A percentile compares a stretch with the other conserved stretches of the same genome.
Evolutionary conservation across 495 filamentous ascomycete genomes (phyloP).

Genomic region (Xylaria cubensis): DNA sequence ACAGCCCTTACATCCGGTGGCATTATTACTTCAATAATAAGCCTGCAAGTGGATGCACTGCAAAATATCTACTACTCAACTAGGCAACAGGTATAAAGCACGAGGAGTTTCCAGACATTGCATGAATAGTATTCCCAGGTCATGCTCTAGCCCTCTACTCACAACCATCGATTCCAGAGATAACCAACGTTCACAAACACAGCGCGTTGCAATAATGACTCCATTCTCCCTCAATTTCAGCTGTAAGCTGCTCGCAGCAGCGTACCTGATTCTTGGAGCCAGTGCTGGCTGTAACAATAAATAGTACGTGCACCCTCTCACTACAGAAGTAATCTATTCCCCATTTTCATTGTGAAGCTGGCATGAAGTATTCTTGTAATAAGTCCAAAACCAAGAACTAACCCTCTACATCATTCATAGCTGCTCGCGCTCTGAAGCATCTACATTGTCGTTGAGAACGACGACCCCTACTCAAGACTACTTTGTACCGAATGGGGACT

Average conservation of each 20-base stretch:
- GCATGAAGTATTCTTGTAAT: not conserved
- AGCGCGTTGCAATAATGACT: not conserved
- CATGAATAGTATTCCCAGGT: not conserved
- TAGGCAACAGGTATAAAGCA: constrained; percentile 3
- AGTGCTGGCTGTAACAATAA: not conserved
- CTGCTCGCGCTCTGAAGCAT: not conserved
- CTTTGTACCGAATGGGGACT: constrained; percentile 33
- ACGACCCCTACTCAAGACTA: constrained; percentile 25
- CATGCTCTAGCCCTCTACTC: not conserved
- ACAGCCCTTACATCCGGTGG: not conserved
- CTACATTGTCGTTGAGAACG: constrained; percentile 15
- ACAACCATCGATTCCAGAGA: not conserved
- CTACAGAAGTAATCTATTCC: no score
- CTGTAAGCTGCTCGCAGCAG: not conserved
- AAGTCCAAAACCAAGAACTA: not conserved
- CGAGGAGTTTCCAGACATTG: not conserved
- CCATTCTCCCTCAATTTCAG: not conserved
- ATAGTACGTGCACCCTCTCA: not conserved
- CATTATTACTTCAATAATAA: not conserved
- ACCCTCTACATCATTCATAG: not conserved
- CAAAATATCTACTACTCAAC: not conserved
- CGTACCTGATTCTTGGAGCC: not conserved
- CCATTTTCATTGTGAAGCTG: not conserved
- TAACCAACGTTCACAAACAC: not conserved
- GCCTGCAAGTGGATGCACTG: no score